phyloP scores from a whole-genome alignment of 495 filamentous ascomycete species.

The Aspergillus sparsus region DNA sequence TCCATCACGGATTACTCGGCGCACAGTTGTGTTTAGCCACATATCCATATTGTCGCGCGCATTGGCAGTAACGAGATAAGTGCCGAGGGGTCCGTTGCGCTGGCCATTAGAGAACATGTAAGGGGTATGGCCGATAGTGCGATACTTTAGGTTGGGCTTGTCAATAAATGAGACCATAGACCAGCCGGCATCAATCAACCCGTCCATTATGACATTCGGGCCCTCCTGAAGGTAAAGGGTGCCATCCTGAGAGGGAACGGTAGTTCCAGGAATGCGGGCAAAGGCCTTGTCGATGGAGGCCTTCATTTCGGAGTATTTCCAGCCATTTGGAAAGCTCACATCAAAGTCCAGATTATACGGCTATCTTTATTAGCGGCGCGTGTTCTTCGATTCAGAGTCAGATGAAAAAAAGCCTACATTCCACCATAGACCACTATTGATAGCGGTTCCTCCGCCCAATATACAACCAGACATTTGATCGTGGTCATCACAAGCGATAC shows the following conservation, averaged over 20 bases:
- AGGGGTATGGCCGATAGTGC: conserved; percentile 63
- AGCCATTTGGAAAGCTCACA: conserved; percentile 70
- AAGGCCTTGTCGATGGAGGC: conserved; percentile 62
- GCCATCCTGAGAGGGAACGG: conserved; percentile 66
- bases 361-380: conserved; percentile 16
- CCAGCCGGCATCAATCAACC: conserved; percentile 61
- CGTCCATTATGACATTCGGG: conserved; percentile 58
- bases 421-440: conserved; percentile 60
- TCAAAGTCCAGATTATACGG: conserved; percentile 67
- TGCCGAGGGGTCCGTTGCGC: conserved; percentile 71
- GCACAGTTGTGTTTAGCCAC: conserved; percentile 64
- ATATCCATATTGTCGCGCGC: conserved; percentile 65
- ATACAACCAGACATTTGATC: conserved; percentile 28
- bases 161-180: conserved; percentile 60
- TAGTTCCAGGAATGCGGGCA: conserved; percentile 68
- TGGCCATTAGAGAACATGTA: conserved; percentile 69
- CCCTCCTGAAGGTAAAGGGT: conserved; percentile 67
- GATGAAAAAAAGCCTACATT: not conserved
- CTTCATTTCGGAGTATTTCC: conserved; percentile 65
- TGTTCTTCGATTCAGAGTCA: not conserved
- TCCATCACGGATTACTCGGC: conserved; percentile 62
- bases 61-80: conserved; percentile 68
- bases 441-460: conserved; percentile 51
- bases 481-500: conserved; percentile 53
- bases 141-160: conserved; percentile 64